These are phyloP conservation scores for Colletotrichum paranaense DNA, from an alignment of 2,329 filamentous ascomycete genomes.

Conservation along the genomic window DNA sequence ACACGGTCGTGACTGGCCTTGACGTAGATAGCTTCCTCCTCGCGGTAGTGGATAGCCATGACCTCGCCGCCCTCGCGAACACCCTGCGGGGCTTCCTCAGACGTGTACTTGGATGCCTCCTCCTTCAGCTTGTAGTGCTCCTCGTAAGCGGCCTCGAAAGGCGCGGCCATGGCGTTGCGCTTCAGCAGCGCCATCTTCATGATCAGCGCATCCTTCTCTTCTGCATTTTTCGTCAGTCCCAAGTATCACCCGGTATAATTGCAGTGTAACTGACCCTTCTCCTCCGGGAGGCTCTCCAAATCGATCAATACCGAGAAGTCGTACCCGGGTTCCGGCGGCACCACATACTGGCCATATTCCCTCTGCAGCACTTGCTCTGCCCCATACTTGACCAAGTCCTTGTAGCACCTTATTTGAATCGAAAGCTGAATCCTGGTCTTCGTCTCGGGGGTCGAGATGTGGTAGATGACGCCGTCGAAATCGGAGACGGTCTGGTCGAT, in stretches of 20 bases:
- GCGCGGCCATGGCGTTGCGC: conserved; percentile 98
- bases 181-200: conserved; percentile 91
- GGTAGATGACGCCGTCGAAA: conserved; percentile 98
- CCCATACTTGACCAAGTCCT: conserved; percentile 91
- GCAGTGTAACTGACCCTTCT: conserved; percentile 69
- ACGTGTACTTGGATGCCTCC: conserved; percentile 91
- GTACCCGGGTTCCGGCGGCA: conserved; percentile 87
- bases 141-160: conserved; percentile 96
- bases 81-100: conserved; percentile 93
- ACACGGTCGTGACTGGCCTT: conserved; percentile 98
- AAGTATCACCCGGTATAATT: not conserved
- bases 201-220: conserved; percentile 87
- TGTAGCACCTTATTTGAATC: conserved; percentile 93
- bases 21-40: conserved; percentile 98
- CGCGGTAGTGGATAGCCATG: conserved; percentile 97
- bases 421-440: conserved; percentile 97
- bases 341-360: conserved; percentile 94
- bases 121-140: conserved; percentile 89
- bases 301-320: conserved; percentile 96
- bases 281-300: conserved; percentile 84
- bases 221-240: conserved; percentile 52
- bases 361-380: conserved; percentile 91
- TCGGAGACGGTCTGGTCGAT: conserved; percentile 99
- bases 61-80: conserved; percentile 90
- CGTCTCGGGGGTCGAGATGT: conserved; percentile 93